These are phyloP conservation scores for Pyracantha coccinea DNA, from an alignment of 331 rosid genomes.

Conservation along the genomic window DNA sequence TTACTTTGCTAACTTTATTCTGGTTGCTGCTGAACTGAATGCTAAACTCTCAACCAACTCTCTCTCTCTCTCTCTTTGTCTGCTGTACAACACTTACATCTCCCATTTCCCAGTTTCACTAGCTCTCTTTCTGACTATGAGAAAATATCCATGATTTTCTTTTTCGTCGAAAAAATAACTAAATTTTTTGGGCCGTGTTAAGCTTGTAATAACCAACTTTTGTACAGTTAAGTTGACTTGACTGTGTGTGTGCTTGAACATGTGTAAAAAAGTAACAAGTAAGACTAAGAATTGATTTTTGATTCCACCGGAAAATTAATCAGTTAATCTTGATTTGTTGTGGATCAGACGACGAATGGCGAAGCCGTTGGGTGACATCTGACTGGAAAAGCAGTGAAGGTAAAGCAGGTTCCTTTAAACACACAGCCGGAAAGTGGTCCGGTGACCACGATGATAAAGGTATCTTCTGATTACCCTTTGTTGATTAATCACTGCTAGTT, in stretches of 20 bases:
- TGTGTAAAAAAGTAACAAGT: neutral
- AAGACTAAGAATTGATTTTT: neutral
- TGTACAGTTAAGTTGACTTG: neutral
- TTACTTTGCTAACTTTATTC: neutral
- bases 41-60: no score
- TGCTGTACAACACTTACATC: no score
- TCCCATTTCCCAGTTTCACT: neutral
- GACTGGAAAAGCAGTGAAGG: conserved; percentile 73
- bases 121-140: neutral
- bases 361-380: conserved; percentile 62
- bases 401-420: conserved; percentile 79
- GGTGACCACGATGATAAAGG: conserved; percentile 86
- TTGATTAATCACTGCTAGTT: conserved; percentile 3
- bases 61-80: no score
- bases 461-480: neutral
- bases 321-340: neutral
- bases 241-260: neutral
- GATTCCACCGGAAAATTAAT: neutral
- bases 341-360: conserved; percentile 64
- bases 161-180: neutral
- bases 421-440: conserved; percentile 66
- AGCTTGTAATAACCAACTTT: neutral
- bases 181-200: neutral
- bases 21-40: neutral
- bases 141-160: neutral